Base-by-base conservation (phyloP, 116 monocot genomes). In the Trichopus zeylanicus region DNA sequence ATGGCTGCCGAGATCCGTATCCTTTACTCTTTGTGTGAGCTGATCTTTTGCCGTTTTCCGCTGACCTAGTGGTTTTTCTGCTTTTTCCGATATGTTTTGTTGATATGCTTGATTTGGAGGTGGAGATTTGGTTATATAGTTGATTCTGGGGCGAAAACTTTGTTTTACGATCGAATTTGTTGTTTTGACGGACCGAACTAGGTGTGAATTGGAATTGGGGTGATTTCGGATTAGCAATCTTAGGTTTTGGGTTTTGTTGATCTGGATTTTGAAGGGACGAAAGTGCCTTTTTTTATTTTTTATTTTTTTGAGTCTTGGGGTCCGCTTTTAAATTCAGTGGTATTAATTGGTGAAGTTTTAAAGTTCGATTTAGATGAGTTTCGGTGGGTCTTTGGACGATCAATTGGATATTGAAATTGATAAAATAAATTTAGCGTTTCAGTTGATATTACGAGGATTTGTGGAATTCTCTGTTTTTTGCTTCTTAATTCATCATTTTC, bases 1-100 rank as follows among this genome's bases (percentile, higher is more conserved):
- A 88, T 88, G 88, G 83, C 74, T 20, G 48, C 69, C 49, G 57
- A 66, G 24, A 71, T 54, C 21, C 33, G 81, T 78, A 75, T 67
- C 58, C 48, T 63, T 42, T 1, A 7, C 6, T 55, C 3, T 8
- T 48, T 21, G 7, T 24, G 6, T 11, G 3, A 6, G 53, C 11
- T 31, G 55, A 42, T 42, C 42, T 55, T 59, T 60, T 42, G 46
- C 30, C 6, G 16, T 46, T 25, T 27, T 29, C 1, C 4, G 13
- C 13, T 3, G 53, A 15, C 5, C 28, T 26, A 27, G 13, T 54
- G 26, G 15, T 26, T 53, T 53, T 9, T 1, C 2, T 26, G 26
- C 24, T 26, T 6, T 16, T 2, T 54, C 15, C 9, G 53, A 27
- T 26, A 11, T 54, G 2, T 49, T 49, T 0, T 48, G 18, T 48